These are phyloP conservation scores for Ammopiptanthus mongolicus DNA, from an alignment of 306 rosid species.

Conservation along the genomic window DNA sequence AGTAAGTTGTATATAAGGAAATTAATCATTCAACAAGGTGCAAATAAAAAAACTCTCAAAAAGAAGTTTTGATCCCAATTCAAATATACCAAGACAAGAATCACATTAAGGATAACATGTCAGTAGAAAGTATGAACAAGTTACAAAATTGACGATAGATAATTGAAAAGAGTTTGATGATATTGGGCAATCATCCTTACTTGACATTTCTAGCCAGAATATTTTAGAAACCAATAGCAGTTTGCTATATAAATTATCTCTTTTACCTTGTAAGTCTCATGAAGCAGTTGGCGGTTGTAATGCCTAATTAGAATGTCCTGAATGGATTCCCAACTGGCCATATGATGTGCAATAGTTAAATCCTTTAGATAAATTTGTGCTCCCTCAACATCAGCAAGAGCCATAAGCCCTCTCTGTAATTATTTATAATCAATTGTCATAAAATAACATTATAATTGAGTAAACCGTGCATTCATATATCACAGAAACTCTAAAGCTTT, in stretches of 20 bases:
- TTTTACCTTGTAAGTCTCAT: constrained; percentile 88
- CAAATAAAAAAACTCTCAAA: not conserved
- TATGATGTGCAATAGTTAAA: constrained; percentile 77
- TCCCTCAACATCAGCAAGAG: constrained; percentile 97
- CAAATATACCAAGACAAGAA: not conserved
- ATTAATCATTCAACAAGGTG: not conserved
- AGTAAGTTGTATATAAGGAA: not conserved
- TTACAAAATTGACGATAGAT: not conserved
- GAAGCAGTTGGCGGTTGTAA: constrained; percentile 86
- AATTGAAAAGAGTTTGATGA: not conserved
- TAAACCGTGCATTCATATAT: not conserved
- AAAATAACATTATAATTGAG: not conserved
- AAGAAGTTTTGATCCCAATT: not conserved
- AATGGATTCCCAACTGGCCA: constrained; percentile 88
- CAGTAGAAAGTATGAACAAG: not conserved
- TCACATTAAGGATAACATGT: not conserved
- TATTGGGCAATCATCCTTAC: not conserved
- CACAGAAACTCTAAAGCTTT: not conserved
- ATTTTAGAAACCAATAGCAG: not conserved
- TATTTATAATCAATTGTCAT: constrained; percentile 3
- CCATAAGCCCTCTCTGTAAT: constrained; percentile 87
- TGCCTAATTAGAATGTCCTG: constrained; percentile 75
- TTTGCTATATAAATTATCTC: not conserved
- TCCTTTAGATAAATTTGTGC: constrained; percentile 84
- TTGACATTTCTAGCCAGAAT: not conserved